These are phyloP conservation scores for Trichoderma guizhouense DNA, from an alignment of 2,329 filamentous ascomycete genomes.

Conservation along the genomic window DNA sequence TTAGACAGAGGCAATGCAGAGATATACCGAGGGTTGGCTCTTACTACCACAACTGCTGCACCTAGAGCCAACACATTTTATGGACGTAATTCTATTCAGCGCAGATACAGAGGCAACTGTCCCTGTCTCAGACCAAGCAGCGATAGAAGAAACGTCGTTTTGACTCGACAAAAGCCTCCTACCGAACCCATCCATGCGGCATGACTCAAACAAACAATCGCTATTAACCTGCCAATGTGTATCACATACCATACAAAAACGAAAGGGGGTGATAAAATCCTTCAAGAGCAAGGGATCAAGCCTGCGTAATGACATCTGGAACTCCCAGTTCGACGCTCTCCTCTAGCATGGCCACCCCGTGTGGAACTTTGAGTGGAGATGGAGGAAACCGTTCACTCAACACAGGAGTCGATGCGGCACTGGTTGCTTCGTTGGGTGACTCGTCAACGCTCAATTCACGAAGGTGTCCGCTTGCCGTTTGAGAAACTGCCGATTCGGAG, in stretches of 20 bases:
- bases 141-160: neutral
- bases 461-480: neutral
- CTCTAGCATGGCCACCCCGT: constrained; percentile 55
- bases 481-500: neutral
- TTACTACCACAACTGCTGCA: neutral
- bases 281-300: neutral
- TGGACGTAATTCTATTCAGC: neutral
- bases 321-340: constrained; percentile 49
- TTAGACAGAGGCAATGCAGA: neutral
- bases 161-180: neutral
- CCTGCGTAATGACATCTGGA: constrained; percentile 40
- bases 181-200: neutral
- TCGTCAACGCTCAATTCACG: constrained; percentile 8
- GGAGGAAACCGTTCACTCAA: constrained; percentile 18
- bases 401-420: neutral
- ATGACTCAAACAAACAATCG: constrained; percentile 7
- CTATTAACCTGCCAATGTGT: neutral
- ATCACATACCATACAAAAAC: neutral
- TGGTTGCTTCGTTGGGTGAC: neutral
- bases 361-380: constrained; percentile 43
- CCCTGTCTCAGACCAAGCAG: neutral
- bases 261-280: neutral
- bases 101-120: neutral
- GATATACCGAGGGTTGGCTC: too few species aligned
- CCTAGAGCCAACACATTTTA: neutral